Conservation (phyloP, 1,284 basidiomycete genomes). For the Laetiporus sulphureus region DNA sequence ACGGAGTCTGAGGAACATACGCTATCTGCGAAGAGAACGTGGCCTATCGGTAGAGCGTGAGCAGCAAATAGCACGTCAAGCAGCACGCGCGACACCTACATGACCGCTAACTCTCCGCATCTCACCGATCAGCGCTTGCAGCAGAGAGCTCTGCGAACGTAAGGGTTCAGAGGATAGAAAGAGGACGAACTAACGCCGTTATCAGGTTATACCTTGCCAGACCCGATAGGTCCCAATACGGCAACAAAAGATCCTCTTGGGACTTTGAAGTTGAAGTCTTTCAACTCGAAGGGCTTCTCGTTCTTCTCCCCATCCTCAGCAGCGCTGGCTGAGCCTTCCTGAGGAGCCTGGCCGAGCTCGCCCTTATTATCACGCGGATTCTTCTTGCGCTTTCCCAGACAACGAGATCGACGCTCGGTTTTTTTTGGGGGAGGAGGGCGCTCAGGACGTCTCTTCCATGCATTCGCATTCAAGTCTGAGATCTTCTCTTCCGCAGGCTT, state of each 20-base stretch:
- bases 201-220: conserved; percentile 49
- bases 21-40: conserved; percentile 62
- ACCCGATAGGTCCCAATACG: conserved; percentile 69
- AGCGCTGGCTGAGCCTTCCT: conserved; percentile 7
- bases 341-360: too few relatives aligned
- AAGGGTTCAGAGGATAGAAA: background rate
- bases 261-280: conserved; percentile 49
- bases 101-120: conserved; percentile 61
- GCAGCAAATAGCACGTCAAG: background rate
- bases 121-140: conserved; percentile 74
- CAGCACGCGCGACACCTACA: conserved; percentile 26
- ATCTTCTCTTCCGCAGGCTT: conserved; percentile 24
- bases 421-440: background rate
- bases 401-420: too few relatives aligned
- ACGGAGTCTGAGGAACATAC: conserved; percentile 73
- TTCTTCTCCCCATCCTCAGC: conserved; percentile 24
- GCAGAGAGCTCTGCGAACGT: conserved; percentile 44
- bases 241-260: conserved; percentile 61
- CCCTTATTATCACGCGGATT: conserved; percentile 15
- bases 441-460: background rate
- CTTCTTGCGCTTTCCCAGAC: background rate
- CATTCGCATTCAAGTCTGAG: background rate
- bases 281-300: conserved; percentile 58
- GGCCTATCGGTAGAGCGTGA: conserved; percentile 30
- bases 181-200: background rate